phyloP scores from a whole-genome alignment of 768 basidiomycete species.

The Termitomyces sp. region DNA sequence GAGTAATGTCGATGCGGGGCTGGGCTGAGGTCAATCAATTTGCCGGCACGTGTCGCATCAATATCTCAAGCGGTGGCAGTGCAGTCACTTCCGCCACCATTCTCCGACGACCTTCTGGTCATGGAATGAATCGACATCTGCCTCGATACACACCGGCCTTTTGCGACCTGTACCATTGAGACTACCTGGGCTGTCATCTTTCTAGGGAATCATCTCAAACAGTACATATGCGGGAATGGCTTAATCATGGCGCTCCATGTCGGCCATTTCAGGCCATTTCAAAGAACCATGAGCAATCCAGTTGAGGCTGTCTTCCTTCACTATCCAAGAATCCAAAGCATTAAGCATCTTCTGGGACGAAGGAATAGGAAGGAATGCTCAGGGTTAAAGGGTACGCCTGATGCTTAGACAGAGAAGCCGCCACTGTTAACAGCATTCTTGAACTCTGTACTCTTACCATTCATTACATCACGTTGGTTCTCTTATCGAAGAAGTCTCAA shows the following conservation, averaged over 20 bases:
- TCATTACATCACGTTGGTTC: neutral
- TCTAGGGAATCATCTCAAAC: no score
- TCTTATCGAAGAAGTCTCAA: neutral
- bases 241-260: neutral
- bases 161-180: no score
- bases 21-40: neutral
- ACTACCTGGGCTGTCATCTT: neutral
- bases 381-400: neutral
- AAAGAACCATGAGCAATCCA: neutral
- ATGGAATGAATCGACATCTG: neutral
- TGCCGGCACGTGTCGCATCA: neutral
- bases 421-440: neutral
- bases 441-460: neutral
- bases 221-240: neutral
- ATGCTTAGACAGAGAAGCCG: neutral
- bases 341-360: neutral
- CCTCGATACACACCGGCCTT: no score
- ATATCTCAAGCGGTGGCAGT: neutral
- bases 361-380: no score
- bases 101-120: neutral
- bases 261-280: neutral
- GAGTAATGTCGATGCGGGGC: neutral
- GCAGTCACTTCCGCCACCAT: neutral
- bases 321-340: neutral
- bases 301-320: neutral